These are phyloP conservation scores for Fagopyrum esculentum DNA, from an alignment of 148 eudicot species.

Conservation along the genomic window DNA sequence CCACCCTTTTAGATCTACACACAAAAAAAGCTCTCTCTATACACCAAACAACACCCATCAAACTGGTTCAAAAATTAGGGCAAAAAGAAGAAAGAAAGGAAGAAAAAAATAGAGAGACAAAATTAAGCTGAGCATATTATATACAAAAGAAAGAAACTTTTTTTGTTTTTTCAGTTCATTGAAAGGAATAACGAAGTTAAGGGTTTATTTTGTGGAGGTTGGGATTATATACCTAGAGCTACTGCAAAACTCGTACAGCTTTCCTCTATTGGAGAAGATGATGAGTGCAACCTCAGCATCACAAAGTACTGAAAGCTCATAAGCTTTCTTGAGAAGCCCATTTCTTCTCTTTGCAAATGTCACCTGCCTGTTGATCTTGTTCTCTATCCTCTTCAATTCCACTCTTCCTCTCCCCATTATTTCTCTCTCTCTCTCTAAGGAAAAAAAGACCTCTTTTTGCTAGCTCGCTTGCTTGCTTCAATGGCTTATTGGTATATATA, in stretches of 20 bases:
- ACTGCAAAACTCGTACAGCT: constrained; percentile 55
- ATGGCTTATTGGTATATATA: not conserved
- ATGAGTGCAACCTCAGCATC: constrained; percentile 61
- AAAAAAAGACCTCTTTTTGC: not conserved
- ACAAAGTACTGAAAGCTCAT: constrained; percentile 53
- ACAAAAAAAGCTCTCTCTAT: not conserved
- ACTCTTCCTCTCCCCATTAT: constrained; percentile 58
- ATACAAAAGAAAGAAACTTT: too few relatives aligned
- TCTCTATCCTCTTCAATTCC: constrained; percentile 55
- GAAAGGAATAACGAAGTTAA: not conserved
- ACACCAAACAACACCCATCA: constrained; percentile 6
- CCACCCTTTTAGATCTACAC: not conserved
- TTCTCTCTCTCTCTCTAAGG: not conserved
- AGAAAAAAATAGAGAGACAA: not conserved
- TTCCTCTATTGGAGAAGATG: constrained; percentile 61
- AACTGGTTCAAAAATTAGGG: not conserved
- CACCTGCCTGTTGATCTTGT: constrained; percentile 61
- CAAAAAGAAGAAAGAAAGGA: not conserved
- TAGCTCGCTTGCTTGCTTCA: not conserved
- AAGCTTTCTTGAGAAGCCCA: constrained; percentile 59
- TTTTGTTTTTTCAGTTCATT: not conserved
- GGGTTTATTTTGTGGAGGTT: not conserved
- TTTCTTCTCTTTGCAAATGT: constrained; percentile 59
- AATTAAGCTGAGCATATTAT: too few relatives aligned
- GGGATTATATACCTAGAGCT: constrained; percentile 36